phyloP scores from a whole-genome alignment of 805 yeast genomes.

The Yarrowia sp. region DNA sequence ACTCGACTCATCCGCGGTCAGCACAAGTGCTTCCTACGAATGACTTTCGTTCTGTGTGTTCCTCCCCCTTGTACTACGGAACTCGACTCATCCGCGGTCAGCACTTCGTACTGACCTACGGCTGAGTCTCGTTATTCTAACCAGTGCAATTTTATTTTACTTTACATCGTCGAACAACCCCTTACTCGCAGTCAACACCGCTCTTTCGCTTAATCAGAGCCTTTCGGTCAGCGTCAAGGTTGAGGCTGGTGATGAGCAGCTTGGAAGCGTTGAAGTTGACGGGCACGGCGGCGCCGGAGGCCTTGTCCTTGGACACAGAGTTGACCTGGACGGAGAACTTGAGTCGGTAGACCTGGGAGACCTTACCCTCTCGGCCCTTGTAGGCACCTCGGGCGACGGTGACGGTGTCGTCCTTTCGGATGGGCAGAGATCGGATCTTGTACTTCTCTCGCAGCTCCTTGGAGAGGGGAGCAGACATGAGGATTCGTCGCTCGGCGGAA shows the following conservation, averaged over 20 bases:
- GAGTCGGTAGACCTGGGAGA: conserved; percentile 98
- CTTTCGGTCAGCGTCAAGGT: conserved; percentile 99
- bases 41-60: no score
- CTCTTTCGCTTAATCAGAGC: conserved; percentile 97
- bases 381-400: conserved; percentile 96
- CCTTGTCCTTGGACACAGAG: conserved; percentile 96
- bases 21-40: no score
- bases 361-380: conserved; percentile 99
- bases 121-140: neutral
- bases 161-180: conserved; percentile 46
- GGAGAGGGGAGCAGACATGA: conserved; percentile 98
- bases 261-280: conserved; percentile 98
- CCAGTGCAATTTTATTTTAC: conserved; percentile 39
- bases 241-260: conserved; percentile 97
- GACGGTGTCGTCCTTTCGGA: conserved; percentile 97
- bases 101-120: no score
- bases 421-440: conserved; percentile 93
- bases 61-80: no score
- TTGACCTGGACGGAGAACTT: conserved; percentile 96
- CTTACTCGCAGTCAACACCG: conserved; percentile 85
- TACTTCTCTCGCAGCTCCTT: conserved; percentile 98
- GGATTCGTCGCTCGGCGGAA: conserved; percentile 90
- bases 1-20: no score
- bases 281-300: conserved; percentile 97
- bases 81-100: no score